Conservation (phyloP, 164 flowering plant species). For the Berberis thunbergii region DNA sequence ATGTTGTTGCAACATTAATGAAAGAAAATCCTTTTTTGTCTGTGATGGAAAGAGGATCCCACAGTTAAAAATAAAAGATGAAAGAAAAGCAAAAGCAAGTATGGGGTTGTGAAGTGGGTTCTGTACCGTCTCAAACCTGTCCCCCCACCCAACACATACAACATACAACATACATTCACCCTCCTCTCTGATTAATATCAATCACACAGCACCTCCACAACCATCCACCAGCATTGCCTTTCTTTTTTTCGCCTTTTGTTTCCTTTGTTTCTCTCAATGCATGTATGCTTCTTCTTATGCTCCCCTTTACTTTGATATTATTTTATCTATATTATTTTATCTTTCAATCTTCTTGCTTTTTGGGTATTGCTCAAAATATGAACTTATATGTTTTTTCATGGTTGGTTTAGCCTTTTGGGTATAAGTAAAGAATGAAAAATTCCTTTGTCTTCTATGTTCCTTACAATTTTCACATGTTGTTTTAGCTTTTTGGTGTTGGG, state of each 20-base stretch:
- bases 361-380: no score
- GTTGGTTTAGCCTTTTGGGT: constrained; percentile 6
- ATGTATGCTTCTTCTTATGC: constrained; percentile 20
- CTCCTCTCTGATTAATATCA: constrained; percentile 16
- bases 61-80: constrained; percentile 6
- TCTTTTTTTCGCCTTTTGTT: constrained; percentile 5
- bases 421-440: constrained; percentile 7
- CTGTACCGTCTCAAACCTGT: constrained; percentile 41
- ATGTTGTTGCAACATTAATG: not conserved
- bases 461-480: not conserved
- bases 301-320: no score
- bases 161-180: constrained; percentile 15
- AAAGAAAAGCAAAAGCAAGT: constrained; percentile 4
- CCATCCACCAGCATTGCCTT: constrained; percentile 30
- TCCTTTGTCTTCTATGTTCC: constrained; percentile 2
- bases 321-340: no score
- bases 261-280: not conserved
- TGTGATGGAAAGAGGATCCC: constrained; percentile 7
- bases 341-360: no score
- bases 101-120: constrained; percentile 30
- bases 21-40: constrained; percentile 15
- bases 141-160: constrained; percentile 29
- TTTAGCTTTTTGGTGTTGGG: constrained; percentile 27
- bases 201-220: constrained; percentile 8
- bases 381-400: no score